Percentiles rank a stretch among this genome's conserved stretches.
Evolutionary conservation across 371 early-diverging fungal genomes (phyloP).

Genomic region (Dichotomocladium elegans): DNA sequence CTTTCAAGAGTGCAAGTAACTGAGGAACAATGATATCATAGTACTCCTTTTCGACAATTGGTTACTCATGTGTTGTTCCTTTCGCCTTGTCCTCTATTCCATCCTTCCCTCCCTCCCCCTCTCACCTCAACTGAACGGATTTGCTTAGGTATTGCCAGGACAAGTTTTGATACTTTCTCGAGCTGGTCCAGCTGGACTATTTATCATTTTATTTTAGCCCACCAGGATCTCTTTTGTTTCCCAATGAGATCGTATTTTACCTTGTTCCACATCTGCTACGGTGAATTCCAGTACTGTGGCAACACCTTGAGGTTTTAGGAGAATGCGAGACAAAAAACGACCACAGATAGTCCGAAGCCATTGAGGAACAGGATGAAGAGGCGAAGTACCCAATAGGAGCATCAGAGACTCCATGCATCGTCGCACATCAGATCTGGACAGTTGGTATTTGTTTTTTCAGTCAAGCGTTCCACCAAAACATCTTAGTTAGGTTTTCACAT

Average conservation of each 20-base stretch:
- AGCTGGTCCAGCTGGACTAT: conserved; percentile 54
- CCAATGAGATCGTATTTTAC: conserved; percentile 22
- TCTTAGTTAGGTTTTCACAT: neutral
- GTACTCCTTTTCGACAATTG: conserved; percentile 50
- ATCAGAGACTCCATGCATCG: conserved; percentile 65
- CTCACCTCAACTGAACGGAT: conserved; percentile 52
- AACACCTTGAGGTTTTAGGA: conserved; percentile 61
- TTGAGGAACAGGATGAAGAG: conserved; percentile 49
- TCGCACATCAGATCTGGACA: conserved; percentile 45
- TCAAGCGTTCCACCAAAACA: neutral
- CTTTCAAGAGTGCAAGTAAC: conserved; percentile 24
- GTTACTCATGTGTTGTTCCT: no score
- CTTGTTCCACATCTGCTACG: conserved; percentile 47
- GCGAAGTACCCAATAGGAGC: conserved; percentile 51
- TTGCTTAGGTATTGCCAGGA: conserved; percentile 64
- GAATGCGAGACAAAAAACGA: conserved; percentile 58
- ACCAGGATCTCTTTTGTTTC: no score
- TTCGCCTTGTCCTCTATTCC: neutral
- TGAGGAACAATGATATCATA: conserved; percentile 60
- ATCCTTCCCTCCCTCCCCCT: neutral
- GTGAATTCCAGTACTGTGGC: conserved; percentile 62
- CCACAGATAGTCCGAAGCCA: conserved; percentile 68
- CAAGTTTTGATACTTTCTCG: conserved; percentile 58
- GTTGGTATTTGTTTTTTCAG: neutral
- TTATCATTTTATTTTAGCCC: no score